Base-by-base conservation (phyloP, 2,329 filamentous ascomycete genomes). In the Monosporascus sp. region DNA sequence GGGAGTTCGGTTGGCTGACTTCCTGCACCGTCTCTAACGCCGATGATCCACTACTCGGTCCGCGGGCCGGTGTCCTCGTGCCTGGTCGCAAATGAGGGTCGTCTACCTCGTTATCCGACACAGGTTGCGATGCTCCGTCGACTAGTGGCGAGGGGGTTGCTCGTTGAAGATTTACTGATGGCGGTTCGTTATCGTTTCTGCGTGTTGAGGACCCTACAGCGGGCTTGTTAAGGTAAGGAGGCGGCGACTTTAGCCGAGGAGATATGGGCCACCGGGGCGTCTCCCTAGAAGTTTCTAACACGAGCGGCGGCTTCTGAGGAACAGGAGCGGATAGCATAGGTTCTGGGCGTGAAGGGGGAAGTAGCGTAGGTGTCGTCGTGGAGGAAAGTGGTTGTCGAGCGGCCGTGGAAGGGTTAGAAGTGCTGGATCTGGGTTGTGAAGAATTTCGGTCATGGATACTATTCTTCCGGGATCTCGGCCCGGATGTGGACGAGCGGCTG, bases 11-110 rank as follows among this genome's bases (percentile, higher is more conserved):
- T 55, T 90, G 82, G 72, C 90, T 94, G 51, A 88, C 85, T 76
- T 97, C 93, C 67, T 96, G 88, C 17, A 97, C 93, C 0, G 94
- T 97, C 72, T 96, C 93, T 53, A 97, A 74, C 47, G 82, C 83
- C 48, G 85, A 79, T 37, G 75, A 80, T 49, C 78, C 80, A 53
- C 77, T 80, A 65, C 78, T 83, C 50, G 79, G 76, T 55, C 79
- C 81, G 59, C 85, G 79, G 37, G 76, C 79, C 22, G 84, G 82
- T 18, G 84, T 83, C 65, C 79, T 75, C 72, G 82, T 74, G 48
- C 82, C 83, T 20, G 80, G 72, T 45, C 71, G 70, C n/a, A 71
- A 61, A 39, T 74, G 69, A 11, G 66, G 58, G 39, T 83, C 81
- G 59, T 83, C 81, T 52, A 69, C 70, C 56, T 84, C 81, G 59